Percentiles rank a stretch among this genome's conserved stretches.
Conservation (phyloP, 1,284 basidiomycete species). For the Boletus smithii region DNA sequence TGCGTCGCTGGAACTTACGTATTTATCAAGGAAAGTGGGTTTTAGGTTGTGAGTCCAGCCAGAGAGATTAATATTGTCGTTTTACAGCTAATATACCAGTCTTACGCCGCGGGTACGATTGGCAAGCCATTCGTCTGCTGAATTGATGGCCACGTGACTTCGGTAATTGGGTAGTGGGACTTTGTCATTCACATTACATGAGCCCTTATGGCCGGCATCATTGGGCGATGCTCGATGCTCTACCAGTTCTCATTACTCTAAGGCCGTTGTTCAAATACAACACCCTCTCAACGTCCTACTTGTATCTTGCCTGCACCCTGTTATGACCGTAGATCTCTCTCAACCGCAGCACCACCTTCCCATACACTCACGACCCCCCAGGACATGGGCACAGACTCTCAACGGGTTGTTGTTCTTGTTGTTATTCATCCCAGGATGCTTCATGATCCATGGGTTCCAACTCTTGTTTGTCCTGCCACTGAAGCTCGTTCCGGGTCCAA, state of each 20-base stretch:
- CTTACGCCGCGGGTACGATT: no score
- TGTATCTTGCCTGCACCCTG: neutral
- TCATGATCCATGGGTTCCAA: conserved; percentile 71
- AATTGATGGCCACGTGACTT: conserved; percentile 19
- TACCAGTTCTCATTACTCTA: neutral
- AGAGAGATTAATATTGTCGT: no score
- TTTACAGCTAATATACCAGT: no score
- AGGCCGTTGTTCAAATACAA: conserved; percentile 14
- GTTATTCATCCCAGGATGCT: conserved; percentile 64
- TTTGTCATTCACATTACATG: conserved; percentile 22
- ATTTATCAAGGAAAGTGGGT: no score
- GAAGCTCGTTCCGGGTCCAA: conserved; percentile 46
- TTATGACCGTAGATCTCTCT: conserved; percentile 22
- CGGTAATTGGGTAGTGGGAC: conserved; percentile 1
- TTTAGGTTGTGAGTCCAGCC: no score
- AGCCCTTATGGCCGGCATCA: conserved; percentile 2
- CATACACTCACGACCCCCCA: conserved; percentile 55
- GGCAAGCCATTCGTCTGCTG: no score
- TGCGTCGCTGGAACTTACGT: no score
- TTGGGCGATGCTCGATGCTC: neutral
- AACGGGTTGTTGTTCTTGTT: conserved; percentile 54
- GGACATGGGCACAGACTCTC: conserved; percentile 51
- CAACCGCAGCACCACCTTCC: conserved; percentile 47
- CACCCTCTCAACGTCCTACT: neutral
- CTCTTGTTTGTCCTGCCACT: conserved; percentile 66